Conservation (phyloP, 352 stramenopile genomes). For the Globisporangium irregulare region DNA sequence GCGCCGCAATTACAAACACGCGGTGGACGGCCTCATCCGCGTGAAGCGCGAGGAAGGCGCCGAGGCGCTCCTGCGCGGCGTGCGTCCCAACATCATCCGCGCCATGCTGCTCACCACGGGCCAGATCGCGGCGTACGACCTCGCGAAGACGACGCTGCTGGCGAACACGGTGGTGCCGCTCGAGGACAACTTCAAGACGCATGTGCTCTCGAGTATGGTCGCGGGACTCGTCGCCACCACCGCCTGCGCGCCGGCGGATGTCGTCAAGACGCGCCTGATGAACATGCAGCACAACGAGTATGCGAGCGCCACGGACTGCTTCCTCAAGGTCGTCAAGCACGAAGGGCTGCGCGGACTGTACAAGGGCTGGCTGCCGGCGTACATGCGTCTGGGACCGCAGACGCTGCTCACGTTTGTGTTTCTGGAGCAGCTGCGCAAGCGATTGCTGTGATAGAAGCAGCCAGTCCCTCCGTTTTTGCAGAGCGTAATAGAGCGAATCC, state of each 20-base stretch:
- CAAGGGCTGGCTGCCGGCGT: slow-evolving; percentile 81
- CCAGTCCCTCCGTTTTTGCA: not conserved
- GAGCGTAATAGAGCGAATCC: not conserved
- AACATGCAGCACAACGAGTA: slow-evolving; percentile 84
- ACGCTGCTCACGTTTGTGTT: slow-evolving; percentile 88
- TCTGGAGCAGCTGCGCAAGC: slow-evolving; percentile 72
- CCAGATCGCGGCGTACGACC: slow-evolving; percentile 81
- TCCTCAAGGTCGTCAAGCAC: slow-evolving; percentile 72
- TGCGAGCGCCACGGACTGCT: slow-evolving; percentile 76
- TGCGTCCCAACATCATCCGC: slow-evolving; percentile 82
- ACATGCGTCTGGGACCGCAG: slow-evolving; percentile 81
- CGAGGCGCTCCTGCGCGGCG: slow-evolving; percentile 56
- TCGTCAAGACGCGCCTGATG: slow-evolving; percentile 84
- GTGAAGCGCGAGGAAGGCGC: slow-evolving; percentile 68
- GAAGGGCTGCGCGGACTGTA: slow-evolving; percentile 77
- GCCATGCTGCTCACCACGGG: slow-evolving; percentile 81
- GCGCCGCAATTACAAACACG: slow-evolving; percentile 82
- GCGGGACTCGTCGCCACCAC: slow-evolving; percentile 77
- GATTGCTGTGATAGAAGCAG: slow-evolving; percentile 39
- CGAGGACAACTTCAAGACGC: slow-evolving; percentile 68
- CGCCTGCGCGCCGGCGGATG: slow-evolving; percentile 70
- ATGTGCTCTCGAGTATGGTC: slow-evolving; percentile 74
- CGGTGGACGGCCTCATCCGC: slow-evolving; percentile 64
- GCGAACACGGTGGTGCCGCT: slow-evolving; percentile 39
- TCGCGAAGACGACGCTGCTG: slow-evolving; percentile 62